A percentile compares a stretch with the other conserved stretches of the same genome.
Conservation (phyloP, 495 filamentous ascomycete species). For the Astrothelium macrocarpum region DNA sequence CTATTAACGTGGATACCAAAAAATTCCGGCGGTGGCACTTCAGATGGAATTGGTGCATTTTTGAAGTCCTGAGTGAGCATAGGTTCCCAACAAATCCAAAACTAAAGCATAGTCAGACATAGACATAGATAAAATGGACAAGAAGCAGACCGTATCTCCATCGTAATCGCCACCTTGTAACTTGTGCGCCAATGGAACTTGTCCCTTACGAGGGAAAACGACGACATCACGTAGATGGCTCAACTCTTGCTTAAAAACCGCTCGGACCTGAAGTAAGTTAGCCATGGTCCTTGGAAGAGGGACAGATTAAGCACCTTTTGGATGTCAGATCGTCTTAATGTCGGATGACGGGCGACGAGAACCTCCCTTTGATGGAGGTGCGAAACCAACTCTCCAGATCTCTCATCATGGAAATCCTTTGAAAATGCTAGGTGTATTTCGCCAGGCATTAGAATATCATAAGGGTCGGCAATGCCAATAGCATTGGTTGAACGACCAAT, state of each 20-base stretch:
- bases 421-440: constrained; percentile 81
- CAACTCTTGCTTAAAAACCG: constrained; percentile 57
- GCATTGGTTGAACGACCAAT: constrained; percentile 67
- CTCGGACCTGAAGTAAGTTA: constrained; percentile 33
- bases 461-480: constrained; percentile 75
- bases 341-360: constrained; percentile 77
- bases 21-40: constrained; percentile 37
- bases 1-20: constrained; percentile 53
- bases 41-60: constrained; percentile 52
- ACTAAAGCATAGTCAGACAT: constrained; percentile 31
- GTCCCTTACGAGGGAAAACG: constrained; percentile 66
- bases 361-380: constrained; percentile 61
- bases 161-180: constrained; percentile 94
- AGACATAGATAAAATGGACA: neutral
- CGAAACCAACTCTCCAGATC: constrained; percentile 46
- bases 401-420: constrained; percentile 46
- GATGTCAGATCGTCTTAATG: constrained; percentile 73
- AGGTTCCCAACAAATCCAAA: constrained; percentile 80
- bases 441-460: constrained; percentile 55
- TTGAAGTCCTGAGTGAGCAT: constrained; percentile 62
- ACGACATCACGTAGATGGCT: constrained; percentile 75
- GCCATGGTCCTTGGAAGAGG: neutral
- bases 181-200: constrained; percentile 62
- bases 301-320: constrained; percentile 47
- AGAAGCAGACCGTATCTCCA: constrained; percentile 53